Base-by-base conservation (phyloP, 768 basidiomycete genomes). In the Boletus speciosus region DNA sequence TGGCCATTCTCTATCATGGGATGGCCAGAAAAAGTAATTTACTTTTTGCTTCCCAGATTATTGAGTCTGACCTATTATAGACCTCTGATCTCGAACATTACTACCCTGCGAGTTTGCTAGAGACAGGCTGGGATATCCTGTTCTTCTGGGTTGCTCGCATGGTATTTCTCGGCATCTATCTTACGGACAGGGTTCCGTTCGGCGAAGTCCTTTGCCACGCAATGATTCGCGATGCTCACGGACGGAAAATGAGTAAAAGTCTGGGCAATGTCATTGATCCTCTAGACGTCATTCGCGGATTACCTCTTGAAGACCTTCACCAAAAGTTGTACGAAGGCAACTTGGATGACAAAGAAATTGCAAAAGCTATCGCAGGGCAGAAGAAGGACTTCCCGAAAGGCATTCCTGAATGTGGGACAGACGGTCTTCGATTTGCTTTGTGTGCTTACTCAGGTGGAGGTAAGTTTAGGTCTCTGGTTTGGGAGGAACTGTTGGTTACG, bases 121-220 rank as follows among this genome's bases (percentile, higher is more conserved):
- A 98, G 74, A 99, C 97, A 0, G 97, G 97, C 43, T 98, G 97
- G 96, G 97, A 98, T 59, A 98, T 98, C 64, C 72, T 99, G n/a
- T 95, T 95, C 81, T 98, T 98, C 83, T 99, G 97, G 97, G 96
- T 98, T 7, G 95, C 97, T 15, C 88, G 97, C 40, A 99, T 98
- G 96, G 96, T 90, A 46, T 75, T 99, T 65, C 84, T 98, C 35
- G 96, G 97, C 40, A 74, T 93, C 62, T 81, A 88, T 52, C 83
- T 98, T 43, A 99, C 97, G 0, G 94, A 81, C 27, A 71, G 89
- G 64, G 82, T 99, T 77, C 97, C 97, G 1, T 99, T 98, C 81
- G 78, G 83, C 45, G 95, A 99, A 73, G 95, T 98, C 9, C 84
- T 88, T 68, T 98, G 95, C 73, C 97, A 98, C 66, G 95, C 96